Conservation (phyloP, 2,329 filamentous ascomycete species). For the Beauveria sp. region DNA sequence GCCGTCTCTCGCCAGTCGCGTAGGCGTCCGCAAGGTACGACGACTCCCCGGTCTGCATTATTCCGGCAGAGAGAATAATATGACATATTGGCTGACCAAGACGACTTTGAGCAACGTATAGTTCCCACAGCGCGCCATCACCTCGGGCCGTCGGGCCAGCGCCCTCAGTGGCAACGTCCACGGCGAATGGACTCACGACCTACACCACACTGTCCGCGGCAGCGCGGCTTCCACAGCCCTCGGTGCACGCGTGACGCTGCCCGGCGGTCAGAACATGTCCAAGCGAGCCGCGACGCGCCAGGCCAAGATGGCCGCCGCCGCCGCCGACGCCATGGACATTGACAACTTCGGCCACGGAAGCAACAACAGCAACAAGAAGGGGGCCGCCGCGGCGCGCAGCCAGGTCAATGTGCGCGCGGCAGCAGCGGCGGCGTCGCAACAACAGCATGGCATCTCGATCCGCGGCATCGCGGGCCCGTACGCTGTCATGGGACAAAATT, state of each 20-base stretch:
- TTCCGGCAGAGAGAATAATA: not conserved
- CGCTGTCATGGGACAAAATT: constrained; percentile 70
- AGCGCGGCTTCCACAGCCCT: constrained; percentile 30
- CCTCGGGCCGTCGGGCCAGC: constrained; percentile 23
- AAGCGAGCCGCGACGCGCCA: constrained; percentile 21
- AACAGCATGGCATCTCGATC: constrained; percentile 54
- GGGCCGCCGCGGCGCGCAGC: constrained; percentile 16
- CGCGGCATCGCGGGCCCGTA: constrained; percentile 66
- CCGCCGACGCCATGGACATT: constrained; percentile 31
- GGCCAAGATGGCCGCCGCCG: constrained; percentile 37
- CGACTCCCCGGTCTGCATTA: not conserved
- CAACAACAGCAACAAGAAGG: constrained; percentile 15
- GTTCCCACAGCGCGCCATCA: constrained; percentile 14
- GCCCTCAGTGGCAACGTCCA: constrained; percentile 49
- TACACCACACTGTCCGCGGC: constrained; percentile 43
- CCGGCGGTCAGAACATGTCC: constrained; percentile 26
- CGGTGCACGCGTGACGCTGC: constrained; percentile 37
- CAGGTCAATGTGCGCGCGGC: constrained; percentile 15
- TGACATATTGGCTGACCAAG: not conserved
- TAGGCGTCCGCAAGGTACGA: constrained; percentile 63
- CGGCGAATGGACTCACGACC: constrained; percentile 64
- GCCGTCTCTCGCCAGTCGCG: constrained; percentile 61
- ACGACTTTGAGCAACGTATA: constrained; percentile 1
- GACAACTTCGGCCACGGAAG: constrained; percentile 15
- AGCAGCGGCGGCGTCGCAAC: constrained; percentile 11